Evolutionary conservation across 768 basidiomycete species (phyloP).

Genomic region (Trametes sanguinea): DNA sequence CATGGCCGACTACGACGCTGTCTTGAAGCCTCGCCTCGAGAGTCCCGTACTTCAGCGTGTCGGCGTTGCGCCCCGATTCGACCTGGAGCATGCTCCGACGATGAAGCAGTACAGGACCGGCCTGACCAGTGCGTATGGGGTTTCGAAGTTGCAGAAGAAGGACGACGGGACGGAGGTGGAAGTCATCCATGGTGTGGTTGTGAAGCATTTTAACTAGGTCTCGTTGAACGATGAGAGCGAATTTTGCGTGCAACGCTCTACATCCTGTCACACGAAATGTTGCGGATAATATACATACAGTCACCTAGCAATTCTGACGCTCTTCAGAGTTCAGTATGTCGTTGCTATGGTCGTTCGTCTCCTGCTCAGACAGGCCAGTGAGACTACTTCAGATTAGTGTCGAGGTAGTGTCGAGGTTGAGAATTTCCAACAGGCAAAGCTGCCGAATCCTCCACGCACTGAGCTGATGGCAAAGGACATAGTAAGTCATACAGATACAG

Average conservation of each 20-base stretch:
- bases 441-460: no score
- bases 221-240: no score
- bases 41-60: constrained; percentile 51
- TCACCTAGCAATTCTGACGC: no score
- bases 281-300: no score
- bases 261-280: no score
- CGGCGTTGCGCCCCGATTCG: constrained; percentile 42
- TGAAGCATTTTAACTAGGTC: constrained; percentile 55
- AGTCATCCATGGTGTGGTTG: constrained; percentile 52
- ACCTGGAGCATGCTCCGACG: constrained; percentile 47
- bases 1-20: constrained; percentile 51
- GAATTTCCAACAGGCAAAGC: no score
- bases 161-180: constrained; percentile 56
- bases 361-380: no score
- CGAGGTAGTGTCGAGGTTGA: no score
- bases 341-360: no score
- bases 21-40: constrained; percentile 45
- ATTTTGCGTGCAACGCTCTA: no score
- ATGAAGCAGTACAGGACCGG: constrained; percentile 55
- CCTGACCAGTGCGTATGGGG: constrained; percentile 54
- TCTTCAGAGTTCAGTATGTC: no score
- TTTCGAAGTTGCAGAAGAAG: constrained; percentile 42
- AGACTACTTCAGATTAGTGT: no score
- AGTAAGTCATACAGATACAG: neutral
- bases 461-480: neutral